Conservation (phyloP, 148 eudicot species). For the Gaultheria prostrata region DNA sequence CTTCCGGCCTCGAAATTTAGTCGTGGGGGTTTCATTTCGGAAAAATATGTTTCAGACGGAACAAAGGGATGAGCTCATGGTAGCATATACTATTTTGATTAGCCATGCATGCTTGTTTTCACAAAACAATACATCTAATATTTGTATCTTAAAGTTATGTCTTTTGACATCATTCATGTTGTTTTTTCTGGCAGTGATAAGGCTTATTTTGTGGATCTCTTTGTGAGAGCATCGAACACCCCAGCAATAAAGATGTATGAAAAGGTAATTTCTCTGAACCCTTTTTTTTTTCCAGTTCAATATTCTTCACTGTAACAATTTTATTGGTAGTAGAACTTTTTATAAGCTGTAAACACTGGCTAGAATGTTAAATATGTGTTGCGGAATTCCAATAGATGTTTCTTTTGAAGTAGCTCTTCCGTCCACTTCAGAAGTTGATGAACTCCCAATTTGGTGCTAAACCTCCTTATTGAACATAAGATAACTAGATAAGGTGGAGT, state of each 20-base stretch:
- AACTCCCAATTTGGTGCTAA: not conserved
- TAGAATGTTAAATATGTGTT: not conserved
- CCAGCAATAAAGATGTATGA: constrained; percentile 99
- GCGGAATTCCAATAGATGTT: not conserved
- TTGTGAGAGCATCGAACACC: constrained; percentile 94
- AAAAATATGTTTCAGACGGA: not conserved
- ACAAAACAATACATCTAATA: not conserved
- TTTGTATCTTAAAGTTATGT: not conserved
- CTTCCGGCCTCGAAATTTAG: too few relatives aligned
- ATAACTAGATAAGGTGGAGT: not conserved
- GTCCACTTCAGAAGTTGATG: not conserved
- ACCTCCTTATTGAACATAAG: not conserved
- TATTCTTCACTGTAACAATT: not conserved
- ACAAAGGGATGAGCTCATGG: not conserved
- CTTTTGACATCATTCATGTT: not conserved
- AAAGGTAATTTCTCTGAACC: constrained; percentile 51
- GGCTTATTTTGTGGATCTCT: constrained; percentile 92
- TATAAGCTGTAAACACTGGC: not conserved
- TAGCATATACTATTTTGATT: not conserved
- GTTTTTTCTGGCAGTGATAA: constrained; percentile 61
- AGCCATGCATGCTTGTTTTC: not conserved
- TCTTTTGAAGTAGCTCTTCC: not conserved
- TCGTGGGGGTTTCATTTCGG: not conserved
- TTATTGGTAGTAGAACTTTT: not conserved
- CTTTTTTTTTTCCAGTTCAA: not conserved